Conservation (phyloP, 305 asterid species). For the Fraxinus greggii region DNA sequence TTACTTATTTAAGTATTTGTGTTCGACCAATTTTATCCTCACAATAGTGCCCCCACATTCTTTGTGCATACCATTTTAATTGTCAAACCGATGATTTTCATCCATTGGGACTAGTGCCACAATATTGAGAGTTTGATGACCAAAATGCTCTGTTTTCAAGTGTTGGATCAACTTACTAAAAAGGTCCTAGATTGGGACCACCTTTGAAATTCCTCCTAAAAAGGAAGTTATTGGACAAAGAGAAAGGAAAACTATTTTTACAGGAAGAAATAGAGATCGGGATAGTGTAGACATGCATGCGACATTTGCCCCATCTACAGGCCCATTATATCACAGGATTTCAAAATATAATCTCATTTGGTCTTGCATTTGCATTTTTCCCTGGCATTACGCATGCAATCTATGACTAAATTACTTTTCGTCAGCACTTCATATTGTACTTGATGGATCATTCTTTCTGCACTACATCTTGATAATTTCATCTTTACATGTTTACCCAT, state of each 20-base stretch:
- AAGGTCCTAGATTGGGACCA: not conserved
- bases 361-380: not conserved
- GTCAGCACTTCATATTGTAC: not conserved
- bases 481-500: not conserved
- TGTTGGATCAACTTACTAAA: not conserved
- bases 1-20: not conserved
- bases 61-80: not conserved
- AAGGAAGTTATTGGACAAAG: not conserved
- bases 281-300: not conserved
- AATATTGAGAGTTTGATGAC: not conserved
- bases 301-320: not conserved
- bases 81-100: not conserved
- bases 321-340: conserved; percentile 7
- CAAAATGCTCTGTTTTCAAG: not conserved
- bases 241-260: not conserved
- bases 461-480: not conserved
- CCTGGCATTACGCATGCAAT: conserved; percentile 7
- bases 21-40: not conserved
- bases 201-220: not conserved
- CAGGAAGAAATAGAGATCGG: not conserved
- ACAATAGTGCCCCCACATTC: not conserved
- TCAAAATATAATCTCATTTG: not conserved
- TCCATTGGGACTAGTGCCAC: not conserved
- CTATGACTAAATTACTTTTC: not conserved
- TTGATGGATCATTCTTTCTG: conserved; percentile 1